These are phyloP conservation scores for Mycena polygramma DNA, from an alignment of 768 basidiomycete species.

Conservation along the genomic window DNA sequence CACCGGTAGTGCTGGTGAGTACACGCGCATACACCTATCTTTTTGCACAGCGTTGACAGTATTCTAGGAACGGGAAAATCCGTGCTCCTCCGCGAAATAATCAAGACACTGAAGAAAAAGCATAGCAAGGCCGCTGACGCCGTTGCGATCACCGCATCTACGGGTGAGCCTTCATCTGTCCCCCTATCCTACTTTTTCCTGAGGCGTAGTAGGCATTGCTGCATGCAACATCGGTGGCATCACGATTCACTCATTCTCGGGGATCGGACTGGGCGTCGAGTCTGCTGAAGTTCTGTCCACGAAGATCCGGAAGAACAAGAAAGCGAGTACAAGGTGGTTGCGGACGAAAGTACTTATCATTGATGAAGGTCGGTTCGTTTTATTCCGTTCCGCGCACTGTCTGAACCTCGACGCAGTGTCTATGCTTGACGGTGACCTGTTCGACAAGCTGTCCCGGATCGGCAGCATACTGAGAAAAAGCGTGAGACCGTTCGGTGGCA, in stretches of 20 bases:
- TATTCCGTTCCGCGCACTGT: background rate
- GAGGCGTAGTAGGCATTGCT: conserved; percentile 75
- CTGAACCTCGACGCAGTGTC: conserved; percentile 73
- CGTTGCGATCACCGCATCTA: conserved; percentile 95
- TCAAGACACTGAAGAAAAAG: conserved; percentile 74
- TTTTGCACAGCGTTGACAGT: background rate
- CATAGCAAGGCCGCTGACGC: conserved; percentile 70
- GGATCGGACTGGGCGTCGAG: conserved; percentile 88
- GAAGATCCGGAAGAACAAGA: conserved; percentile 87
- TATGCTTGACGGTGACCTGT: conserved; percentile 95
- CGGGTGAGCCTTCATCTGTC: conserved; percentile 64
- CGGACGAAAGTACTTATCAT: conserved; percentile 88
- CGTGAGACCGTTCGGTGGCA: conserved; percentile 89
- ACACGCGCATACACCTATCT: conserved; percentile 34
- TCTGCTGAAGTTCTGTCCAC: conserved; percentile 68
- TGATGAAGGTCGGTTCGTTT: conserved; percentile 72
- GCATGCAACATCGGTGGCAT: conserved; percentile 98
- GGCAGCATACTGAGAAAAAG: conserved; percentile 74
- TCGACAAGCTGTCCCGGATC: conserved; percentile 89
- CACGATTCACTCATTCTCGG: conserved; percentile 96
- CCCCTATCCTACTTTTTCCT: background rate
- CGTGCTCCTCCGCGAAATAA: conserved; percentile 93
- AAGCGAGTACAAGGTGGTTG: conserved; percentile 83
- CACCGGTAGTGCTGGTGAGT: conserved; percentile 95
- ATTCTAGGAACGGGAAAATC: conserved; percentile 93